phyloP scores from a whole-genome alignment of 192 early-diverging fungal genomes.

The Cladochytrium replicatum region DNA sequence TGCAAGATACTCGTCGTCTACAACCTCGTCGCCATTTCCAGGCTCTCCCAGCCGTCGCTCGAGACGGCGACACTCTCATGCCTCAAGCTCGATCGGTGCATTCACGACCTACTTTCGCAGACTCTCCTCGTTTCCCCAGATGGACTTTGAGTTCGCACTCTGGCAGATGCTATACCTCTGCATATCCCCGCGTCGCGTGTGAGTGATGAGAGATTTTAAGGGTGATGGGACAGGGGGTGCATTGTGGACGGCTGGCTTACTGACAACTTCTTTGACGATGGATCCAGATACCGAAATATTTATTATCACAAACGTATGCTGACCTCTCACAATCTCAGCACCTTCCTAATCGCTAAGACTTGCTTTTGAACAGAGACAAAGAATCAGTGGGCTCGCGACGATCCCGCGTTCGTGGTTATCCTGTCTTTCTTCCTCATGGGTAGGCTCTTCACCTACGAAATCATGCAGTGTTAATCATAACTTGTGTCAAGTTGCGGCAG shows the following conservation, averaged over 20 bases:
- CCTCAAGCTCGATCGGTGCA: too few relatives aligned
- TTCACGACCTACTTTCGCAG: too few relatives aligned
- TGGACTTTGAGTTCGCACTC: slow-evolving; percentile 82
- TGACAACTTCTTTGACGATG: neutral
- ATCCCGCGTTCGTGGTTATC: slow-evolving; percentile 86
- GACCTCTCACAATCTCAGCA: neutral
- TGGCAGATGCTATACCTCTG: slow-evolving; percentile 84
- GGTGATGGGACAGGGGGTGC: too few relatives aligned
- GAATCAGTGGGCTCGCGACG: slow-evolving; percentile 96
- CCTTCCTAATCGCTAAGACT: slow-evolving; percentile 11
- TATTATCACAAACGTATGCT: slow-evolving; percentile 87
- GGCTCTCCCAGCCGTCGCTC: too few relatives aligned
- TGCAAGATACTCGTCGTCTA: too few relatives aligned
- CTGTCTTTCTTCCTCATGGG: slow-evolving; percentile 52
- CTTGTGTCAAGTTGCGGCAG: slow-evolving; percentile 51
- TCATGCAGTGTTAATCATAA: neutral
- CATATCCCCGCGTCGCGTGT: slow-evolving; percentile 75
- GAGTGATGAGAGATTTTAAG: slow-evolving; percentile 16
- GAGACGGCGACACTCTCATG: too few relatives aligned
- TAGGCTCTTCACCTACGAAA: slow-evolving; percentile 24
- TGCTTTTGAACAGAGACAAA: slow-evolving; percentile 68
- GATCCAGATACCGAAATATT: slow-evolving; percentile 77
- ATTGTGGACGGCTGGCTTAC: too few relatives aligned
- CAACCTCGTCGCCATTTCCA: too few relatives aligned
- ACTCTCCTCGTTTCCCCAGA: slow-evolving; percentile 55